Evolutionary conservation across 2,329 filamentous ascomycete species (phyloP), one percentile per base, ranked within the genome.

Genomic region (Epichloe bromicola): DNA sequence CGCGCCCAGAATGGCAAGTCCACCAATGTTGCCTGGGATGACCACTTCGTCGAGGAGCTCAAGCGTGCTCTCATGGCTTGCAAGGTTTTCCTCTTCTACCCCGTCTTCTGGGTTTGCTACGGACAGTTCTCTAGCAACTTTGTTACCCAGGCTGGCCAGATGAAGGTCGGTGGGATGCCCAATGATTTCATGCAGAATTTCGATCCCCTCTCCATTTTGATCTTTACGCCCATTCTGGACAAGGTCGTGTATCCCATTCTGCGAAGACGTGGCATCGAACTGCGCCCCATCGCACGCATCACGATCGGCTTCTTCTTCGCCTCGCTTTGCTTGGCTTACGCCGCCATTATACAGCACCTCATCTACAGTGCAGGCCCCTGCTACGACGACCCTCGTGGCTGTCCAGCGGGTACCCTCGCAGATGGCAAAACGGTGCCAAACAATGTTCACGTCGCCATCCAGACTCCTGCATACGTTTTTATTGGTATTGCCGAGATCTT

Each of bases 151-250:
- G 74, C 74, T 26, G 69, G 66, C 1, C 67, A 71, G 55, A 74
- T 77, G 83, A 58, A 76, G 30, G 74, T 80, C 4, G 75, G 83
- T 54, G 81, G 82, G 26, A 75, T 86, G 48, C 83, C 83, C 54
- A 86, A 86, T 66, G 83, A 86, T 59, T 68, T 86, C 56, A 76
- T 86, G 68, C 74, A 80, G 56, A 85, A 85, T 64, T 74, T 86
- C 34, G 78, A 86, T 52, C 79, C 83, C 2, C 75, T 86, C 51
- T 74, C 80, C 8, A 76, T 85, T 55, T 73, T 86, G 54, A 72
- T 86, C 54, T 77, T 86, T 61, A 83, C 84, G 12, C 81, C 82
- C 1, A 62, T 86, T 46, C 73, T 80, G 54, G 82, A 86, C 55
- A 73, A 65, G 12, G 6, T 80, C 39, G 57, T 86, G 47, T 86